Conservation (phyloP, 176 grass and related monocot genomes). For the Triticum dicoccoides region DNA sequence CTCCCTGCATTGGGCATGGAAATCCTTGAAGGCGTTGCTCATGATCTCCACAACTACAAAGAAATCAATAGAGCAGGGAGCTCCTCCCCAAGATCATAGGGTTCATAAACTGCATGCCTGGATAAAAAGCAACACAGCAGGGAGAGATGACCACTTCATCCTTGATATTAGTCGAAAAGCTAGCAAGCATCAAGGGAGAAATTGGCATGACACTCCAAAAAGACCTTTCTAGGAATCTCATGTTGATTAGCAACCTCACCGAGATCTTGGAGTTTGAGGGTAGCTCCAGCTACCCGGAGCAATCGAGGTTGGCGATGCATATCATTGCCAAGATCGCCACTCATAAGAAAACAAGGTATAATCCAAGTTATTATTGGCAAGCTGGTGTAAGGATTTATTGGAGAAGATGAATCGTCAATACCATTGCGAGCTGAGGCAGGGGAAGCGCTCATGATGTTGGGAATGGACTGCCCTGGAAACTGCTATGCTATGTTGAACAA, state of each 20-base stretch:
- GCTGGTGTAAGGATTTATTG: neutral
- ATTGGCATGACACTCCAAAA: neutral
- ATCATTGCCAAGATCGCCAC: neutral
- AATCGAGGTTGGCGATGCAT: neutral
- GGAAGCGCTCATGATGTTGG: neutral
- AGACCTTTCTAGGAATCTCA: neutral
- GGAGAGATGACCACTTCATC: neutral
- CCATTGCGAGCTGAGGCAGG: neutral
- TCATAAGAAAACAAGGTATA: neutral
- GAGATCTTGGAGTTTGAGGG: neutral
- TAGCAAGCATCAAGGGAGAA: neutral
- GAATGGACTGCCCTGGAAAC: neutral
- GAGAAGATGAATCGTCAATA: neutral
- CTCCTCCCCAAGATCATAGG: conserved; percentile 18
- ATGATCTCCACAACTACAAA: neutral
- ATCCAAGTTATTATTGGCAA: neutral
- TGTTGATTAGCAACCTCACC: neutral
- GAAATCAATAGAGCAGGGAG: neutral
- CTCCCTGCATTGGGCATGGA: conserved; percentile 3
- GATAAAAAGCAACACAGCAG: too few species aligned
- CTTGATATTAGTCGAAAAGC: neutral
- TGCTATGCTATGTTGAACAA: neutral
- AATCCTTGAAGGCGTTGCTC: neutral
- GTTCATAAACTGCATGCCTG: neutral
- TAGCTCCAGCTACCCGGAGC: neutral